Conservation (phyloP, 805 yeast species). For the Huiozyma sinensis region DNA sequence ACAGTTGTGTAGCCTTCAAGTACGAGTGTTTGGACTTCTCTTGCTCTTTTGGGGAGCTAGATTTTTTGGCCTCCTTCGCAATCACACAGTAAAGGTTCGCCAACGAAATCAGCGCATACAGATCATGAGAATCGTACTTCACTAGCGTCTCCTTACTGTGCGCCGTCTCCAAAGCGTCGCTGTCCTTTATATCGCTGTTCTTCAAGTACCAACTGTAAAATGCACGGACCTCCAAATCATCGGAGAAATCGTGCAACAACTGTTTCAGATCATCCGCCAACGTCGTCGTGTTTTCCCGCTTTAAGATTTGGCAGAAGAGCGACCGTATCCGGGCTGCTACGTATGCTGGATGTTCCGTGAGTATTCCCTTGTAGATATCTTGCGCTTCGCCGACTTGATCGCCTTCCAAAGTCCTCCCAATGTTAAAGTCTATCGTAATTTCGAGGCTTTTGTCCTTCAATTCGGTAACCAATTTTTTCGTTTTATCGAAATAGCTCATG, state of each 20-base stretch:
- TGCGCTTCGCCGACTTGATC: constrained; percentile 20
- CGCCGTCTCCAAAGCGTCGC: constrained; percentile 48
- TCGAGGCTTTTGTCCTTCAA: constrained; percentile 24
- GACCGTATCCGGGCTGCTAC: constrained; percentile 66
- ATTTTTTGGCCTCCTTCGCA: constrained; percentile 62
- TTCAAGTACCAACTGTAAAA: constrained; percentile 83
- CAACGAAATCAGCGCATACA: constrained; percentile 78
- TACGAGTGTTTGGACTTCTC: constrained; percentile 62
- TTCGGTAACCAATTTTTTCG: constrained; percentile 26
- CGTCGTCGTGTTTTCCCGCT: constrained; percentile 9
- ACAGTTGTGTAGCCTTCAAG: constrained; percentile 83
- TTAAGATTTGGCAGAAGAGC: constrained; percentile 34
- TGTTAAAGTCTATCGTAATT: constrained; percentile 52
- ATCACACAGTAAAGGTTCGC: constrained; percentile 78
- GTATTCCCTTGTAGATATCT: constrained; percentile 41
- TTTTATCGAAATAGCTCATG: constrained; percentile 40
- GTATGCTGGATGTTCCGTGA: constrained; percentile 55
- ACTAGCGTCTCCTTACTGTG: constrained; percentile 81
- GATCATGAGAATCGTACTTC: constrained; percentile 75
- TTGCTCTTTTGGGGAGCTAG: constrained; percentile 28
- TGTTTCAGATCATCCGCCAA: constrained; percentile 37
- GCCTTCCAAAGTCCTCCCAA: constrained; percentile 66
- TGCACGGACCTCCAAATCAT: constrained; percentile 74
- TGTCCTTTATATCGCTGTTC: constrained; percentile 38
- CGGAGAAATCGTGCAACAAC: constrained; percentile 43